Conservation (phyloP, 2,329 filamentous ascomycete species). For the Zymoseptoria tritici region DNA sequence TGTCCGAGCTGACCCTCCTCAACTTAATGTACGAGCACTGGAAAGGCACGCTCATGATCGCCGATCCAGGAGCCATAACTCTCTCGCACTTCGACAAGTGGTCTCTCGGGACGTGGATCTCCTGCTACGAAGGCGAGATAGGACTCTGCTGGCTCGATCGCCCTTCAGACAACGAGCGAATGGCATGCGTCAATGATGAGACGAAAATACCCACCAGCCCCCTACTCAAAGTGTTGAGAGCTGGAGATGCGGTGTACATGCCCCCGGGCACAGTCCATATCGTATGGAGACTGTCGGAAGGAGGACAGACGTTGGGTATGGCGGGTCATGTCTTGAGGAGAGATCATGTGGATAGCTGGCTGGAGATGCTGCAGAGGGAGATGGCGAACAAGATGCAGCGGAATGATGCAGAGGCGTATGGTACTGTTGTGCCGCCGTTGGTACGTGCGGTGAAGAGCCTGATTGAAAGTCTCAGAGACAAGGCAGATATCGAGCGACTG, state of each 20-base stretch:
- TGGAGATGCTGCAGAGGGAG: constrained; percentile 1
- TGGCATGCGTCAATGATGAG: neutral
- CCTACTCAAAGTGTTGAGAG: constrained; percentile 11
- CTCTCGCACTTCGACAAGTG: constrained; percentile 6
- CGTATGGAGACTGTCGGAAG: constrained; percentile 8
- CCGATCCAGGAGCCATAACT: constrained; percentile 14
- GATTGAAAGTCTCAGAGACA: neutral
- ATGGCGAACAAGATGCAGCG: neutral
- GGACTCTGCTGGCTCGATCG: constrained; percentile 10
- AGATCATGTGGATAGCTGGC: constrained; percentile 3
- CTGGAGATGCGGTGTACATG: constrained; percentile 11
- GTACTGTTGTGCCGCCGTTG: neutral
- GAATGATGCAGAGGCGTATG: neutral
- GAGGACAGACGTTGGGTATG: constrained; percentile 10
- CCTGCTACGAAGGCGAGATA: constrained; percentile 16
- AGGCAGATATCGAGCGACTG: neutral
- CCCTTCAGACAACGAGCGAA: neutral
- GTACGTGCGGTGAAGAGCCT: neutral
- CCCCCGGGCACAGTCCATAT: constrained; percentile 10
- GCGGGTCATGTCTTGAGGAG: constrained; percentile 8
- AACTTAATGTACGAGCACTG: constrained; percentile 1
- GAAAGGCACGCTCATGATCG: constrained; percentile 9
- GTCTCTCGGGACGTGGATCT: constrained; percentile 12
- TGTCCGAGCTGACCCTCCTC: constrained; percentile 1
- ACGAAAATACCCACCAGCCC: neutral